Evolutionary conservation across 106 monocot genomes (phyloP), one percentile per base, ranked within the genome.

Genomic region (Dendrobium nobile): DNA sequence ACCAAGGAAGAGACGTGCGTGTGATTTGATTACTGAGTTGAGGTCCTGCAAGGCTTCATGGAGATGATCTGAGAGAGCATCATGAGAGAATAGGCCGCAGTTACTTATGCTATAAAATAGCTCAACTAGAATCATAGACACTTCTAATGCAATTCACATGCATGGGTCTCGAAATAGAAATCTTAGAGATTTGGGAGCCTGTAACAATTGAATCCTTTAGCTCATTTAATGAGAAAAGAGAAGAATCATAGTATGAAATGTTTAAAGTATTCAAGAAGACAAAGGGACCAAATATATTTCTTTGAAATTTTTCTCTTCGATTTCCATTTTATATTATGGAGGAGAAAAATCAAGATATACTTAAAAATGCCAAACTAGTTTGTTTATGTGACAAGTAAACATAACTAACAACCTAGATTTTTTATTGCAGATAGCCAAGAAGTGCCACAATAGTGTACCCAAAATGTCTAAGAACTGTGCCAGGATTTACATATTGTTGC

Each of bases 371-470:
- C 54, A 65, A 19, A 65, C 65, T 7, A 20, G 17, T 65, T 65
- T n/a, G 7, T 65, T 65, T 22, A 65, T 65, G 65, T 7, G n/a
- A 65, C 20, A n/a, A n/a, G 7, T 20, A 65, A 65, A 24, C 65
- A 65, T 37, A 19, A 9, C 27, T 18, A 18, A 51, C 1, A 44
- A 93, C 93, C 88, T 91, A 83, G 43, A 93, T 93, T 83, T 93
- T 85, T 67, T 89, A 93, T 68, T 89, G 86, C 54, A 93, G 86
- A 61, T 91, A 93, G 33, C 90, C 91, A 84, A 89, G 89, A 67
- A 93, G 85, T 8, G 93, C 85, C 20, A 86, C 89, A 40, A 82
- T 85, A 10, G 91, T 82, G 47, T 89, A 93, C 19, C 80, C 91
- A 77, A 31, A 31, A 31, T 31, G 31, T 31, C 31, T 31, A 31